Conservation (phyloP, 139 green algal species). For the Picochlorum sp. region DNA sequence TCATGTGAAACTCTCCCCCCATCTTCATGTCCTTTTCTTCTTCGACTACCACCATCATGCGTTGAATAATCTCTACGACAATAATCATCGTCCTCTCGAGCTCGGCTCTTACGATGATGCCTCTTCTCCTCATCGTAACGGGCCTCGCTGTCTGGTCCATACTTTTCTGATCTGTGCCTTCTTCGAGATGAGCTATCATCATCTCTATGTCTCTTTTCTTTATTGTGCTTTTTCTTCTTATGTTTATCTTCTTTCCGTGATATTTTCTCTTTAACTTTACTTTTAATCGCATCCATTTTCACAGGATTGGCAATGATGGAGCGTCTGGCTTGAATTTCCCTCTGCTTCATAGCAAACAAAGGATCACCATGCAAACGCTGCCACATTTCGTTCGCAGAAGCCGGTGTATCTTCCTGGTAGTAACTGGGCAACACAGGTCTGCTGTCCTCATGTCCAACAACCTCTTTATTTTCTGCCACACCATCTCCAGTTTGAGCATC, state of each 20-base stretch:
- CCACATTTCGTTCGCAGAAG: constrained; percentile 83
- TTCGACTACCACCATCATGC: not conserved
- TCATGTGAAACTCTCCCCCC: not conserved
- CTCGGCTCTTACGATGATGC: not conserved
- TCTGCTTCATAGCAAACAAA: constrained; percentile 72
- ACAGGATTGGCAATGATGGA: constrained; percentile 54
- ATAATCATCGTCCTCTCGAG: not conserved
- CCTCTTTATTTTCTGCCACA: not conserved
- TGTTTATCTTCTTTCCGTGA: constrained; percentile 35
- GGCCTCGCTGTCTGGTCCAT: too few relatives aligned
- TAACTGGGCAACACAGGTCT: constrained; percentile 43
- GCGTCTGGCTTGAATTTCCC: constrained; percentile 49
- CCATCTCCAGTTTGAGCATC: not conserved
- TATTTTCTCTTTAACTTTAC: constrained; percentile 31
- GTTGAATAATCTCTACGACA: too few relatives aligned
- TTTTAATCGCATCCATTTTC: constrained; percentile 26
- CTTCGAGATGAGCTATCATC: not conserved
- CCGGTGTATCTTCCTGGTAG: constrained; percentile 45
- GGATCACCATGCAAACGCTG: constrained; percentile 81
- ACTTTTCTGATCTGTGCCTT: not conserved
- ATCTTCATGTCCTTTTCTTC: not conserved
- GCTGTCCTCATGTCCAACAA: constrained; percentile 1
- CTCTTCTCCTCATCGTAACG: not conserved
- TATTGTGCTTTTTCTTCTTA: constrained; percentile 45
- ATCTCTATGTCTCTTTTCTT: constrained; percentile 25